A percentile compares a stretch with the other conserved stretches of the same genome.
phyloP scores from a whole-genome alignment of 2,329 filamentous ascomycete species.

The Aspergillus quadrilineatus region DNA sequence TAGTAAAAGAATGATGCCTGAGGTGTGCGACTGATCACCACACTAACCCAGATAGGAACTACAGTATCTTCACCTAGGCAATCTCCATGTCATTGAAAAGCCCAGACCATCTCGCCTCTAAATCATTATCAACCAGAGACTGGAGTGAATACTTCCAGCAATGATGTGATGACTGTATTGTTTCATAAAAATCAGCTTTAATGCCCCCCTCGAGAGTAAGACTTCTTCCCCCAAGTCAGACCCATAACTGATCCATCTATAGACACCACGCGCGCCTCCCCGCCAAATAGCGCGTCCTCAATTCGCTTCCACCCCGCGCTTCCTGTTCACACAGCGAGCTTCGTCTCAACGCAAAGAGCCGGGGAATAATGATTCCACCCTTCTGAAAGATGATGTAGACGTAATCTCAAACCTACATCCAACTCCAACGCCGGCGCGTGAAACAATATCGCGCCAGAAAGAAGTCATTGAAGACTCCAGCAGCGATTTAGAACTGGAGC shows the following conservation, averaged over 20 bases:
- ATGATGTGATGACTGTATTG: constrained; percentile 1
- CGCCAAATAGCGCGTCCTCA: constrained; percentile 30
- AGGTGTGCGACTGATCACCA: not conserved
- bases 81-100: not conserved
- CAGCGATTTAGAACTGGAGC: constrained; percentile 13
- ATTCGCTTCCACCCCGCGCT: constrained; percentile 36
- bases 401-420: not conserved
- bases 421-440: not conserved
- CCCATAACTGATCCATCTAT: constrained; percentile 4
- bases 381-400: not conserved
- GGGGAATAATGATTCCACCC: constrained; percentile 19
- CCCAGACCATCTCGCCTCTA: not conserved
- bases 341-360: constrained; percentile 8
- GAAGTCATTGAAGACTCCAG: constrained; percentile 31
- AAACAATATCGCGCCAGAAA: constrained; percentile 3
- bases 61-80: not conserved
- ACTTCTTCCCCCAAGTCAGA: no score
- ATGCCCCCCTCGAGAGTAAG: constrained; percentile 22
- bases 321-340: constrained; percentile 29
- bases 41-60: not conserved
- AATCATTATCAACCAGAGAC: not conserved
- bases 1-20: not conserved
- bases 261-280: constrained; percentile 29
- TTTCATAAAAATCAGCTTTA: not conserved
- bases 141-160: not conserved